Evolutionary conservation across 306 rosid genomes (phyloP).

Genomic region (Sophora flavescens): DNA sequence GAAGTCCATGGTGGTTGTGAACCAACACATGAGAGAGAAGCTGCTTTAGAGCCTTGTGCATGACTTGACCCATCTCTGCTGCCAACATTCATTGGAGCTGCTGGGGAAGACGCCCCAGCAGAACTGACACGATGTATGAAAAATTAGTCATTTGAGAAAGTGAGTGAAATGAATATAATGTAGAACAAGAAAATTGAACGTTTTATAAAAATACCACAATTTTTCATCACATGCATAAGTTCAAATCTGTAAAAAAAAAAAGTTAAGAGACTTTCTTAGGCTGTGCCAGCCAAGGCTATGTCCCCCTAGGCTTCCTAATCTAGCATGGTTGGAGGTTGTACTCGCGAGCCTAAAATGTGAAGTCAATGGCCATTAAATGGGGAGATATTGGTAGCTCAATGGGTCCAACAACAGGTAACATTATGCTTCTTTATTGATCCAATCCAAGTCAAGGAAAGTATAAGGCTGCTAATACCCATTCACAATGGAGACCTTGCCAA

Average conservation of each 20-base stretch:
- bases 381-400: not conserved
- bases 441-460: conserved; percentile 3
- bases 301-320: not conserved
- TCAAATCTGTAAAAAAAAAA: conserved; percentile 18
- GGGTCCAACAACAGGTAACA: not conserved
- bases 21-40: conserved; percentile 93
- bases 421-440: not conserved
- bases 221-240: conserved; percentile 5
- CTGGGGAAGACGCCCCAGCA: conserved; percentile 97
- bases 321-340: conserved; percentile 7
- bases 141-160: conserved; percentile 38
- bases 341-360: conserved; percentile 4
- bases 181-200: conserved; percentile 32
- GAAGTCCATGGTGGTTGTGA: conserved; percentile 91
- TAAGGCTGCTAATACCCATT: not conserved
- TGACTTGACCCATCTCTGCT: conserved; percentile 90
- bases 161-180: conserved; percentile 15
- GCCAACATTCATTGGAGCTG: conserved; percentile 86
- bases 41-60: conserved; percentile 91
- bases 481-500: not conserved
- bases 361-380: not conserved
- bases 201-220: not conserved
- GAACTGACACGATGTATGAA: conserved; percentile 69
- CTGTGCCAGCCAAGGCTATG: not conserved
- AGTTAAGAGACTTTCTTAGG: not conserved